Evolutionary conservation across 2,329 filamentous ascomycete species (phyloP).

Genomic region (Colletotrichum sp.): DNA sequence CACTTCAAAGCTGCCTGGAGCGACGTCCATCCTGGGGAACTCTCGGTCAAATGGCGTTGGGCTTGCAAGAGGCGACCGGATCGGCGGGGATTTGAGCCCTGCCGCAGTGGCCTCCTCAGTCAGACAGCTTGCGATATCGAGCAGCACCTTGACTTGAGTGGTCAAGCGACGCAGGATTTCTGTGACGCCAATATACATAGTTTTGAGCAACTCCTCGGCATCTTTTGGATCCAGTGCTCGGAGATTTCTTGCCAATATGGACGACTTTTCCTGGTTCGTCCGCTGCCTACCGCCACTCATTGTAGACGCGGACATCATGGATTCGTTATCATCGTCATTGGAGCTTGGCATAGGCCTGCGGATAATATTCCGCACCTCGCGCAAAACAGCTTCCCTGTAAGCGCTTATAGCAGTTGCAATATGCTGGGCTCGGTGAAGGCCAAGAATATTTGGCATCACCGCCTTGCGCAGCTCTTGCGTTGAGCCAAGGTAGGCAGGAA

Average conservation of each 20-base stretch:
- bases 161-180: conserved; percentile 86
- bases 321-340: conserved; percentile 91
- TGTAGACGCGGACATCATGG: conserved; percentile 85
- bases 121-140: conserved; percentile 87
- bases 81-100: conserved; percentile 51
- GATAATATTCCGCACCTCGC: conserved; percentile 87
- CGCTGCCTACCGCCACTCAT: conserved; percentile 69
- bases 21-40: conserved; percentile 2
- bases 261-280: conserved; percentile 87
- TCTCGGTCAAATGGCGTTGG: conserved; percentile 36
- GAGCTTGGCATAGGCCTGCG: conserved; percentile 87
- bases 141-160: conserved; percentile 90
- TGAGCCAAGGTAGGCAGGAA: conserved; percentile 80
- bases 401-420: conserved; percentile 81
- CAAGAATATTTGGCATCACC: conserved; percentile 74
- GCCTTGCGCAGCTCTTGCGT: conserved; percentile 73
- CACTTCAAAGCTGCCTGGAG: conserved; percentile 47
- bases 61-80: conserved; percentile 59
- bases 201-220: conserved; percentile 81
- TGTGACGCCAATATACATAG: conserved; percentile 85
- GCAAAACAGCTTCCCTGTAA: conserved; percentile 83
- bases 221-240: conserved; percentile 83
- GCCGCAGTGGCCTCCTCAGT: conserved; percentile 43
- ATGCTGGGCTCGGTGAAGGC: conserved; percentile 82
- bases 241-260: conserved; percentile 85